Base-by-base conservation (phyloP, 352 stramenopile genomes). In the Pythium phragmiticola region DNA sequence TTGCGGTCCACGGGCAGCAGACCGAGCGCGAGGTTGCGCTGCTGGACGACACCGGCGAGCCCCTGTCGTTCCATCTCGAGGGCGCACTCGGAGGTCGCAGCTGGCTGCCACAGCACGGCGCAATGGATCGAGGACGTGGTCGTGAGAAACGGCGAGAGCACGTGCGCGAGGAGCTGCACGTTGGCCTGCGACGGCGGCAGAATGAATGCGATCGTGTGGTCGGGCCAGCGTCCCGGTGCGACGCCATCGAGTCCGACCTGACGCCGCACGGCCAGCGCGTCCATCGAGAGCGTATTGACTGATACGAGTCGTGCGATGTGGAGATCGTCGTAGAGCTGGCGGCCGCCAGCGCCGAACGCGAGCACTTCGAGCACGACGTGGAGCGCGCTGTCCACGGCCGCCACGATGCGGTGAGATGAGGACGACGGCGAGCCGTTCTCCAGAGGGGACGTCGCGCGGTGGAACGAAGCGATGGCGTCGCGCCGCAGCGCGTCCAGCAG, bases 61-160 rank as follows among this genome's bases (percentile, higher is more conserved):
- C 82, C 84, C 60, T 91, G 80, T 8, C 79, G 75, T 49, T 93
- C 84, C 82, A 93, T 89, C 59, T 93, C 84, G 30, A 91, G 54
- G 23, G 74, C 57, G 46, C 78, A 83, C 48, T 89, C 80, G 7
- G 80, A 71, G 7, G 81, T 88, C 17, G 74, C 80, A 0, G 70
- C 30, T 0, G 84, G 84, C 16, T 90, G 70, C 84, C 84, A 93
- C 13, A 90, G 67, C 21, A 91, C 76, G 6, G 68, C 65, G 41
- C 69, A 87, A 7, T 68, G 59, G 21, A 74, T 70, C 0, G 53
- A 46, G 12, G 47, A 39, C 7, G 19, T 13, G 6, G n/a, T 14
- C 11, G 19, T 4, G 14, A 75, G 60, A 23, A 82, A 68, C 48
- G 78, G 74, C 13, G 69, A 57, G 6, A 86, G 23, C 5, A 47